These are phyloP conservation scores for Malus hybrid DNA, from an alignment of 331 rosid species.

Conservation along the genomic window DNA sequence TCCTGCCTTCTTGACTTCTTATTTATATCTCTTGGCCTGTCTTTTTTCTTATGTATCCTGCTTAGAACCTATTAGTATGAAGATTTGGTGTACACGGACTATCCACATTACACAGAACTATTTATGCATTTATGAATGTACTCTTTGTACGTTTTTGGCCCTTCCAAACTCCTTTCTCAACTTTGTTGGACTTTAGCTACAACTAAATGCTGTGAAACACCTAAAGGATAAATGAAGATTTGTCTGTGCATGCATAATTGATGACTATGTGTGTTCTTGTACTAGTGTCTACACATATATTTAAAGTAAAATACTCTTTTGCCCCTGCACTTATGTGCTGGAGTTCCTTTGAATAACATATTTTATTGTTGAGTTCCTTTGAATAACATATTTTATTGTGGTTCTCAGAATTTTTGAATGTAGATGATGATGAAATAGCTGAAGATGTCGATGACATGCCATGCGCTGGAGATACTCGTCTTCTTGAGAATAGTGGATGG, in stretches of 20 bases:
- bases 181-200: background rate
- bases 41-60: background rate
- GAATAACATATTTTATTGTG: constrained; percentile 1
- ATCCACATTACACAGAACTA: background rate
- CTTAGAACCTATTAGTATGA: background rate
- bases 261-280: background rate
- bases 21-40: background rate
- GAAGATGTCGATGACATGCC: constrained; percentile 61
- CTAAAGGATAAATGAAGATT: background rate
- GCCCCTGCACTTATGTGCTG: background rate
- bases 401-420: constrained; percentile 74
- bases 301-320: background rate
- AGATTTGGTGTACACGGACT: background rate
- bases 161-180: background rate
- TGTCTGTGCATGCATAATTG: background rate
- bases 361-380: background rate
- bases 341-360: constrained; percentile 4
- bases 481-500: constrained; percentile 91
- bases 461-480: constrained; percentile 49
- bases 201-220: background rate
- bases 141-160: background rate
- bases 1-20: constrained; percentile 6
- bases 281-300: background rate
- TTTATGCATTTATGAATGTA: background rate
- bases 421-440: constrained; percentile 71